Conservation (phyloP, 2,329 filamentous ascomycete genomes). For the Fusarium beomiforme region DNA sequence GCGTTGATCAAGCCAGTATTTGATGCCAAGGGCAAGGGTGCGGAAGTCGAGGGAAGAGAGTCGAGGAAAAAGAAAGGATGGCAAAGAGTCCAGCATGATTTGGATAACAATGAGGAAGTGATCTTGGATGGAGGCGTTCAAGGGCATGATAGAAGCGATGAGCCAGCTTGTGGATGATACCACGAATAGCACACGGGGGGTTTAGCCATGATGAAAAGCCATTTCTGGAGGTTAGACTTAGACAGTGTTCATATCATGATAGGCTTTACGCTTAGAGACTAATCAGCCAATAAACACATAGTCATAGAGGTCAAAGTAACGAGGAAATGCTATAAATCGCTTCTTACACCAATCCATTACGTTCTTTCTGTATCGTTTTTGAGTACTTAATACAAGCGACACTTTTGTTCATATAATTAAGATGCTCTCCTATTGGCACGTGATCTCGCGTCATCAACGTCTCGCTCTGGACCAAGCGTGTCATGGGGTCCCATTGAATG, state of each 20-base stretch:
- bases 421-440: conserved; percentile 37
- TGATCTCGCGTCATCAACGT: conserved; percentile 50
- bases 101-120: conserved; percentile 66
- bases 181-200: too few species aligned
- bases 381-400: not conserved
- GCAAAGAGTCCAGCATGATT: conserved; percentile 70
- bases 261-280: not conserved
- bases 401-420: not conserved
- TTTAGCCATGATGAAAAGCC: not conserved
- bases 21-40: conserved; percentile 63
- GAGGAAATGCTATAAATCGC: not conserved
- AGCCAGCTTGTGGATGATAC: conserved; percentile 52
- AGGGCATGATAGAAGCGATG: conserved; percentile 52
- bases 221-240: not conserved
- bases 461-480: conserved; percentile 36
- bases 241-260: not conserved
- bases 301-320: too few species aligned
- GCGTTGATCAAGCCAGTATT: conserved; percentile 72
- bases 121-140: conserved; percentile 67
- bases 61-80: conserved; percentile 59
- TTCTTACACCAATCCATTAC: not conserved
- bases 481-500: conserved; percentile 22
- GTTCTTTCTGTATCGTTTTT: too few species aligned
- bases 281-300: not conserved
- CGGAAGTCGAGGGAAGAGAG: conserved; percentile 51